These are phyloP conservation scores for Cylindrotheca closterium DNA, from an alignment of 108 stramenopile genomes.

Conservation along the genomic window DNA sequence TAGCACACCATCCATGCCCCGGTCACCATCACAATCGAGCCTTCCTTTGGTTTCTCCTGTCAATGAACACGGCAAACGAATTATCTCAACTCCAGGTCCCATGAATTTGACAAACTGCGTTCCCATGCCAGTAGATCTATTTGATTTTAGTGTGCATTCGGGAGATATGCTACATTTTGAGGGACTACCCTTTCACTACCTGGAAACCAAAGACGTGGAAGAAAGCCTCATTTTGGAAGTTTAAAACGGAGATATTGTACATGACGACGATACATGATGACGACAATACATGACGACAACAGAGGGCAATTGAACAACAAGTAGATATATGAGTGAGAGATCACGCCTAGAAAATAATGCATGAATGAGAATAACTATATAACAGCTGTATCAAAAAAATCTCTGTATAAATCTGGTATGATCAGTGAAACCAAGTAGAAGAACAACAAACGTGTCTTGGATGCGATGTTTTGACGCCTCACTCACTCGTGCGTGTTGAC, in stretches of 20 bases:
- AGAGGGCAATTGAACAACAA: background rate
- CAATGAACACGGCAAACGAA: background rate
- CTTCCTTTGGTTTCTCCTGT: background rate
- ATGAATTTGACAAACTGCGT: background rate
- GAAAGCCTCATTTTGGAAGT: constrained; percentile 3
- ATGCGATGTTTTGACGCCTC: too few species aligned
- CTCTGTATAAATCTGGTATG: too few species aligned
- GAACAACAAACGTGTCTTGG: too few species aligned
- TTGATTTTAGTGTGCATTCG: constrained; percentile 15
- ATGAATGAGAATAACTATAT: too few species aligned
- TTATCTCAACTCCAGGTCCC: constrained; percentile 1
- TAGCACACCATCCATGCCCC: background rate
- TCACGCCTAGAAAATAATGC: too few species aligned
- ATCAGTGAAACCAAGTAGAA: too few species aligned
- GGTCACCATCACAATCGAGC: background rate
- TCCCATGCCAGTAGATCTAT: background rate
- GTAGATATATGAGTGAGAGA: too few species aligned
- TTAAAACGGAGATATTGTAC: too few species aligned
- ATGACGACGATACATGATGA: too few species aligned
- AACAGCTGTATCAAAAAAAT: too few species aligned
- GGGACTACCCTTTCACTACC: constrained; percentile 52
- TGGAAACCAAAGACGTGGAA: constrained; percentile 42
- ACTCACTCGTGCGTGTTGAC: too few species aligned
- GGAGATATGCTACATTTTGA: constrained; percentile 53
- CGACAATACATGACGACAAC: background rate